Conservation (phyloP, 129 eudicot genomes). For the Kitagawia praeruptora region DNA sequence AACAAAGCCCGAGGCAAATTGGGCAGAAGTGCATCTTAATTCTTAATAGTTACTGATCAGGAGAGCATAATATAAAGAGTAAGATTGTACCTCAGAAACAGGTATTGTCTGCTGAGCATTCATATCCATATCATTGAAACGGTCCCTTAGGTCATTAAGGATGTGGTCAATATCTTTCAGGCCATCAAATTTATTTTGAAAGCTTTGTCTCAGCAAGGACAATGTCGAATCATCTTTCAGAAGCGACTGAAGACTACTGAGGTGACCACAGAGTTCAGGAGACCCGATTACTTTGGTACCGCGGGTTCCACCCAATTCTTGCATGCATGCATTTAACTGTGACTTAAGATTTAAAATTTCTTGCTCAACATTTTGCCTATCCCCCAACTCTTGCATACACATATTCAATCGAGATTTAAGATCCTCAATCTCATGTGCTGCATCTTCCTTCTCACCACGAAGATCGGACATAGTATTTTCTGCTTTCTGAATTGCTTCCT, state of each 20-base stretch:
- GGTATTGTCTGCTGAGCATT: slow-evolving; percentile 35
- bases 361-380: slow-evolving; percentile 42
- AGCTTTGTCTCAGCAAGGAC: slow-evolving; percentile 37
- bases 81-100: slow-evolving; percentile 38
- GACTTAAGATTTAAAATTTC: slow-evolving; percentile 45
- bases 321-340: slow-evolving; percentile 51
- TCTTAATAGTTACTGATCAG: not conserved
- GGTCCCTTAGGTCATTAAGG: slow-evolving; percentile 36
- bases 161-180: slow-evolving; percentile 49
- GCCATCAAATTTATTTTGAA: slow-evolving; percentile 39
- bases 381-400: slow-evolving; percentile 66
- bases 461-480: slow-evolving; percentile 40
- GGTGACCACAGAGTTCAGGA: slow-evolving; percentile 40
- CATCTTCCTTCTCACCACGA: slow-evolving; percentile 36
- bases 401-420: slow-evolving; percentile 44
- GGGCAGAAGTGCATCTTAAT: slow-evolving; percentile 8
- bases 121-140: slow-evolving; percentile 30
- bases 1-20: slow-evolving; percentile 7
- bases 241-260: slow-evolving; percentile 41
- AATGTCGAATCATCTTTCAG: slow-evolving; percentile 54
- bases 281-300: slow-evolving; percentile 30
- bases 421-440: slow-evolving; percentile 43
- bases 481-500: slow-evolving; percentile 36
- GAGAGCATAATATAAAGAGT: not conserved
- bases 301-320: slow-evolving; percentile 63